A percentile compares a stretch with the other conserved stretches of the same genome.
Evolutionary conservation across 2,329 filamentous ascomycete species (phyloP).

Genomic region (Ophiostoma australiae): DNA sequence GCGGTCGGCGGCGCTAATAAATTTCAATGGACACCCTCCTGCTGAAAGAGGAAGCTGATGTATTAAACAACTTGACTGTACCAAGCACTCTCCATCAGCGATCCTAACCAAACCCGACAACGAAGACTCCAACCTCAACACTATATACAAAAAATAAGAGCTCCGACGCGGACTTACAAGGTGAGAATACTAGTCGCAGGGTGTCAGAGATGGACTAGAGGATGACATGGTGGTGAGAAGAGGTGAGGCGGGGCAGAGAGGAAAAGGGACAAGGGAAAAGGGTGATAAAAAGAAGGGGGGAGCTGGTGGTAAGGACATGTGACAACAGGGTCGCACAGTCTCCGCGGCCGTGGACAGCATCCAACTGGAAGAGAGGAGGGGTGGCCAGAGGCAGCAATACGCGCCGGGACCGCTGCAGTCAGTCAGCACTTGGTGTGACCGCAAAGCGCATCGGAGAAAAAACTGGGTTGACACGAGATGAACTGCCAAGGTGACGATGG

Average conservation of each 20-base stretch:
- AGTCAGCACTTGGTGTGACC: not conserved
- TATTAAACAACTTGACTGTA: not conserved
- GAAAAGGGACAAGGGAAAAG: not conserved
- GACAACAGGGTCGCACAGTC: no score
- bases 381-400: not conserved
- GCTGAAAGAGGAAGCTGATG: not conserved
- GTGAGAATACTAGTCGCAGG: not conserved
- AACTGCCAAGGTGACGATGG: not conserved
- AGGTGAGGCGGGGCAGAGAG: not conserved
- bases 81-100: no score
- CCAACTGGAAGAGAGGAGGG: no score
- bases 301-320: not conserved
- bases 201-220: not conserved
- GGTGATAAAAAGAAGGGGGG: not conserved
- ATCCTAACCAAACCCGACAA: not conserved
- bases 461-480: not conserved
- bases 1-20: slow-evolving; percentile 18
- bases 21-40: slow-evolving; percentile 2
- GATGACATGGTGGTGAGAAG: not conserved
- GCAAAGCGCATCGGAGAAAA: not conserved
- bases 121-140: not conserved
- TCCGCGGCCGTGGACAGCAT: no score
- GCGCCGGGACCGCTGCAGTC: not conserved
- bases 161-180: not conserved
- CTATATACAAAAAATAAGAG: not conserved